A percentile compares a stretch with the other conserved stretches of the same genome.
These are phyloP conservation scores for Penicillium mononematosum DNA, from an alignment of 495 filamentous ascomycete species.

Conservation along the genomic window DNA sequence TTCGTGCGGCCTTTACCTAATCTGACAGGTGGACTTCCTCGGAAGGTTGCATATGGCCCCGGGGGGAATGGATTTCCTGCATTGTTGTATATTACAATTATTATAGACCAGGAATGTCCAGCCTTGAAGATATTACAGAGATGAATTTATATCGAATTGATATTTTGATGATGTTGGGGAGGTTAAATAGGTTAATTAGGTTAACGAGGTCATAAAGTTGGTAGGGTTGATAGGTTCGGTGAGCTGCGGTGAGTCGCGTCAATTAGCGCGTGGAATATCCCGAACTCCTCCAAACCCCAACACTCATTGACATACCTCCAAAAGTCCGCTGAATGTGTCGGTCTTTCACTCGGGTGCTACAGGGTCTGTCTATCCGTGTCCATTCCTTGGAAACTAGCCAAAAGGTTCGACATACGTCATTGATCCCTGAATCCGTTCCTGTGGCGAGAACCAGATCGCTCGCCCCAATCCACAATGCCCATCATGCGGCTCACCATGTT, in stretches of 20 bases:
- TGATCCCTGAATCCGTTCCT: constrained; percentile 27
- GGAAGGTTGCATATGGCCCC: too few species aligned
- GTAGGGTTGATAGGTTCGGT: not conserved
- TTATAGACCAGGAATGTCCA: not conserved
- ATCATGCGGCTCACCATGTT: constrained; percentile 17
- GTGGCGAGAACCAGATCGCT: constrained; percentile 30
- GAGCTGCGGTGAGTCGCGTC: constrained; percentile 14
- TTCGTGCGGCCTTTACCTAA: too few species aligned
- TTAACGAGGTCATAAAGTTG: not conserved
- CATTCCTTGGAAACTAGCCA: constrained; percentile 27
- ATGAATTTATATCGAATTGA: not conserved
- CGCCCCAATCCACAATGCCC: constrained; percentile 18
- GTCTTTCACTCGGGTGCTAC: constrained; percentile 26
- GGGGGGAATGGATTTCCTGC: too few species aligned
- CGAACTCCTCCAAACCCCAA: constrained; percentile 6
- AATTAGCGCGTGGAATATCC: constrained; percentile 19
- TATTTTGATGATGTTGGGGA: not conserved
- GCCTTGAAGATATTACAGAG: not conserved
- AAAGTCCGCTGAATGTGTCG: constrained; percentile 39
- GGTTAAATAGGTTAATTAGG: too few species aligned
- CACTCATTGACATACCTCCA: not conserved
- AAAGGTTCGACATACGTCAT: constrained; percentile 34
- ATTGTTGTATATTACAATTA: too few species aligned
- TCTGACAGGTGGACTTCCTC: too few species aligned
- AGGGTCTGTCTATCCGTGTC: constrained; percentile 35